These are phyloP conservation scores for Leishmania arabica DNA, from an alignment of 208 protist species.

Conservation along the genomic window DNA sequence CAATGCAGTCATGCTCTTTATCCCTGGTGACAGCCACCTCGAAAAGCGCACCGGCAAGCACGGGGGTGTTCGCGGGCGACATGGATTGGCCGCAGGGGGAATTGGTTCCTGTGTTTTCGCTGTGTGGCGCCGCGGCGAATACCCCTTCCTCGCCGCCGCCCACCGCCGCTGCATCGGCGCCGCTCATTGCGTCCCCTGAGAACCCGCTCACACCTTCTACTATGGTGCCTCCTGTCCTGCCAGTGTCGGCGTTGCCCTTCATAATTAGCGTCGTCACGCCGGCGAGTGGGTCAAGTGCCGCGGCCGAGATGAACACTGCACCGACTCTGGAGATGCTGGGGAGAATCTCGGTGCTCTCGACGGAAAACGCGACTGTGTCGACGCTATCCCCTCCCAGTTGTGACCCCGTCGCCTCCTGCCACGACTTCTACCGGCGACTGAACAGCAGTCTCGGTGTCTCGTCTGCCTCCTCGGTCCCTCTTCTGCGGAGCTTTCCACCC, in stretches of 20 bases:
- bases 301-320: not conserved
- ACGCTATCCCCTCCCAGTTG: not conserved
- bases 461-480: not conserved
- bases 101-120: not conserved
- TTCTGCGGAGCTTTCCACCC: not conserved
- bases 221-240: not conserved
- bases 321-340: not conserved
- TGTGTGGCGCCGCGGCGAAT: not conserved
- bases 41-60: no score
- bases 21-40: not conserved
- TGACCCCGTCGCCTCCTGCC: not conserved
- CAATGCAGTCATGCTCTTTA: not conserved
- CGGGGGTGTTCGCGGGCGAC: not conserved
- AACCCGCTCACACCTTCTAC: not conserved
- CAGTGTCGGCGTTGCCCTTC: not conserved
- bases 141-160: not conserved
- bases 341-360: not conserved
- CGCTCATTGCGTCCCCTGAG: not conserved
- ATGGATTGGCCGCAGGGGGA: not conserved
- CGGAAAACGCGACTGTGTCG: not conserved
- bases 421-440: not conserved
- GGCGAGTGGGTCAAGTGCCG: not conserved
- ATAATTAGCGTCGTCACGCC: not conserved
- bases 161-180: not conserved
- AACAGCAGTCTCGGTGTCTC: conserved; percentile 4